These are phyloP conservation scores for Rutidosis leptorrhynchoides DNA, from an alignment of 129 eudicot genomes.

Conservation along the genomic window DNA sequence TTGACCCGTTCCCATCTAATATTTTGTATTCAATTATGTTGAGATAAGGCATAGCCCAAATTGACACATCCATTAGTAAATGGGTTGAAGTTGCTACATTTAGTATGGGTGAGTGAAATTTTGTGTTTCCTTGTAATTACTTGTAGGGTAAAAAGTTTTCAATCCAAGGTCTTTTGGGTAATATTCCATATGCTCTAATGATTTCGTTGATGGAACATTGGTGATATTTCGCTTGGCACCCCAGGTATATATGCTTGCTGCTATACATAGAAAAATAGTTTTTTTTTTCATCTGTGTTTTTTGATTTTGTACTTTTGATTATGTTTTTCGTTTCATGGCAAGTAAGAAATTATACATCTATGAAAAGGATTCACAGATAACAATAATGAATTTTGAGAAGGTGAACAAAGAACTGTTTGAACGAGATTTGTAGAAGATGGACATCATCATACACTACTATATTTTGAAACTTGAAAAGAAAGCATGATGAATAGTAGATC, in stretches of 20 bases:
- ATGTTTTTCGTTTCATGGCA: neutral
- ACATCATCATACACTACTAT: too few species aligned
- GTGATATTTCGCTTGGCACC: slow-evolving; percentile 99
- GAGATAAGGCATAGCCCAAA: neutral
- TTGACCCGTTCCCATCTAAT: too few species aligned
- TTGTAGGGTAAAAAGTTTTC: slow-evolving; percentile 86
- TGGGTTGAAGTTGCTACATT: neutral
- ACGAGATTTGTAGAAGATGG: too few species aligned
- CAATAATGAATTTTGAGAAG: too few species aligned
- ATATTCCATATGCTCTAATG: slow-evolving; percentile 45
- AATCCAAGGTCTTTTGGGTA: slow-evolving; percentile 80
- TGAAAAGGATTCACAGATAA: too few species aligned
- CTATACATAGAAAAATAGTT: slow-evolving; percentile 12
- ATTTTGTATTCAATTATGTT: too few species aligned
- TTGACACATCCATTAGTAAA: neutral
- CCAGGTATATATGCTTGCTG: slow-evolving; percentile 54
- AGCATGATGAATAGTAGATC: too few species aligned
- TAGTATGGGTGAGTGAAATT: neutral
- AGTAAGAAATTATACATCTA: slow-evolving; percentile 3
- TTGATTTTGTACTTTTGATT: neutral
- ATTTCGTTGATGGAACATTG: slow-evolving; percentile 68
- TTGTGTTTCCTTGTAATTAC: slow-evolving; percentile 19
- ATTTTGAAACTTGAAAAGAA: too few species aligned
- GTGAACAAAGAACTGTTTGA: too few species aligned
- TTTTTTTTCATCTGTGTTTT: neutral